Evolutionary conservation across 2,329 filamentous ascomycete genomes (phyloP).

Genomic region (Trichoderma polysporum): DNA sequence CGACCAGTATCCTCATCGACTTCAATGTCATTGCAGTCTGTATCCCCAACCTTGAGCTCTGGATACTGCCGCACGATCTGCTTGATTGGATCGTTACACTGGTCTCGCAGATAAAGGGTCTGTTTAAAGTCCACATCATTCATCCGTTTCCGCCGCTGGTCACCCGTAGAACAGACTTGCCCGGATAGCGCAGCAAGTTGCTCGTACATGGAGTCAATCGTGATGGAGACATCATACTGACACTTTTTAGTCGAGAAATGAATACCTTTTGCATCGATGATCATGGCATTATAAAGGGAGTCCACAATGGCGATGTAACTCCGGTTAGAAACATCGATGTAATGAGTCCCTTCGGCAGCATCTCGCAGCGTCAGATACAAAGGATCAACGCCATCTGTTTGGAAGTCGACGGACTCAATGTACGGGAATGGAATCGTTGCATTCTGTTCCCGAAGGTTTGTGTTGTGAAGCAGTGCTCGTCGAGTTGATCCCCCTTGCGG

Average conservation of each 20-base stretch:
- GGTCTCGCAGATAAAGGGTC: slow-evolving; percentile 35
- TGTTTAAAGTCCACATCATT: slow-evolving; percentile 35
- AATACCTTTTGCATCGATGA: slow-evolving; percentile 35
- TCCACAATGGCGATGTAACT: slow-evolving; percentile 36
- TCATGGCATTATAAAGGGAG: slow-evolving; percentile 33
- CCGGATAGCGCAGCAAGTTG: slow-evolving; percentile 36
- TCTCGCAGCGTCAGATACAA: slow-evolving; percentile 37
- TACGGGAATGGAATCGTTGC: slow-evolving; percentile 37
- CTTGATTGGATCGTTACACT: slow-evolving; percentile 35
- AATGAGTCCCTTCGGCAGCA: slow-evolving; percentile 28
- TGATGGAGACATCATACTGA: slow-evolving; percentile 35
- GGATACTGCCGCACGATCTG: slow-evolving; percentile 31
- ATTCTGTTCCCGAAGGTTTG: slow-evolving; percentile 32
- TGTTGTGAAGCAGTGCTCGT: slow-evolving; percentile 35
- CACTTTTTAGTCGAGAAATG: slow-evolving; percentile 38
- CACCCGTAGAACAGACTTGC: slow-evolving; percentile 32
- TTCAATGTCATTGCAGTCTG: slow-evolving; percentile 32
- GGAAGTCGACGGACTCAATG: slow-evolving; percentile 39
- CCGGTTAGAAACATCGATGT: slow-evolving; percentile 37
- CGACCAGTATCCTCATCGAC: slow-evolving; percentile 31
- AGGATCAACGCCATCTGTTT: slow-evolving; percentile 33
- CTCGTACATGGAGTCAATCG: slow-evolving; percentile 34
- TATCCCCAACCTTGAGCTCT: slow-evolving; percentile 34
- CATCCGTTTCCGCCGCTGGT: slow-evolving; percentile 25
- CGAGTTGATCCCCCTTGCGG: slow-evolving; percentile 27